Base-by-base conservation (phyloP, 495 filamentous ascomycete genomes). In the Pyrenula massariospora region DNA sequence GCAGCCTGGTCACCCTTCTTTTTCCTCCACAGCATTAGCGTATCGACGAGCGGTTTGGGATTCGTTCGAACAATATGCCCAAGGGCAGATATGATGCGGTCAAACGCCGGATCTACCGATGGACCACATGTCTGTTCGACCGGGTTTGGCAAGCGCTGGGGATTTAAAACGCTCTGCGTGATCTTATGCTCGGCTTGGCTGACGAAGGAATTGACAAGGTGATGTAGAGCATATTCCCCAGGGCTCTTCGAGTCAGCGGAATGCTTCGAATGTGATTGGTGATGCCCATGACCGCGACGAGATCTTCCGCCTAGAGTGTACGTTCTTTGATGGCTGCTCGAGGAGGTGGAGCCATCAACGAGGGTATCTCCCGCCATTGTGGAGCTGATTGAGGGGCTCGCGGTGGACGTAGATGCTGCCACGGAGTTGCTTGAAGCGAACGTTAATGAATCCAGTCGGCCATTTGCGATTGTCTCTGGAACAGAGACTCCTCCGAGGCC, bases 1-100 rank as follows among this genome's bases (percentile, higher is more conserved):
- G 78, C 81, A 24, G 90, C 88, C 11, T 88, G 84, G 70, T 96
- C 93, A 61, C 91, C 92, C 70, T 95, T 96, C 48, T 80, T 84
- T 68, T 96, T 96, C 48, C 94, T 81, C 93, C 93, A 98, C 21
- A 90, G 81, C 89, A 98, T 97, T 59, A 97, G 86, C 10, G 89
- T 89, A 69, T 97, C 92, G 61, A 98, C 95, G 55, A 98, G 69
- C n/a, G 89, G 87, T 62, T 91, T 96, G 2, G 93, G 94, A 62
- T 96, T 95, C 62, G 87, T 85, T 25, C 89, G 86, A 54, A 90
- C 89, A 64, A 99, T 95, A 68, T 92, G 89, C 22, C 93, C 93
- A 51, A 97, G 75, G 19, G 94, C 92, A 2, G 86, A 85, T 51
- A 99, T 91, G 61, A 96, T 81, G 68, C 96, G 93, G 70, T 99